Evolutionary conservation across 169 alveolate genomes (phyloP).

Genomic region (Amoebophrya sp.): DNA sequence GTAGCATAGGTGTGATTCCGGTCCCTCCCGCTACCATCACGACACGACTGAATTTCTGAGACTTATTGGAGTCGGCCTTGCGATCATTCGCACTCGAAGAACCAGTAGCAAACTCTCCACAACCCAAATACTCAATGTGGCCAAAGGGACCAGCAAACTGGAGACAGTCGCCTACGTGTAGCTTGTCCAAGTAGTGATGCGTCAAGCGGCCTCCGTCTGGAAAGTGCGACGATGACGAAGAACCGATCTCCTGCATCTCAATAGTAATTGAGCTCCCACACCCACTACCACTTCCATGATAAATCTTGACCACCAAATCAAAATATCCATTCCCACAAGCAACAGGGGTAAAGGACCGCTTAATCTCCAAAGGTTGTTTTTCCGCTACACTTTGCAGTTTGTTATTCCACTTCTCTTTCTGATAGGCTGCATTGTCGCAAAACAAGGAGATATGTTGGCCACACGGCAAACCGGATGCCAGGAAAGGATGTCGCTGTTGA

Average conservation of each 20-base stretch:
- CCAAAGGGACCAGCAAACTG: constrained; percentile 2
- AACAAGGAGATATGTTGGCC: background rate
- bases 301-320: background rate
- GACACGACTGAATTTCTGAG: background rate
- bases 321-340: background rate
- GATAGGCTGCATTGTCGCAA: background rate
- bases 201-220: background rate
- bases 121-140: background rate
- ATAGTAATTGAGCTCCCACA: too few species aligned
- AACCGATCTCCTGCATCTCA: too few species aligned
- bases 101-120: background rate
- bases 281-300: too few species aligned
- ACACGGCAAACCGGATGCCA: background rate
- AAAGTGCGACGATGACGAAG: too few species aligned
- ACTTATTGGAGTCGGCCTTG: background rate
- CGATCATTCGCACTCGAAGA: background rate
- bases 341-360: background rate
- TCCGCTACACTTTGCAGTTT: background rate
- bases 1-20: background rate
- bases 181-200: background rate
- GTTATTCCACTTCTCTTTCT: background rate
- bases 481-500: too few species aligned
- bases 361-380: background rate
- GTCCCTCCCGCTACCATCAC: background rate
- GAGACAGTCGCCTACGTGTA: background rate